Percentiles rank a stretch among this genome's conserved stretches.
These are phyloP conservation scores for Silene uniflora DNA, from an alignment of 148 eudicot genomes.

Conservation along the genomic window DNA sequence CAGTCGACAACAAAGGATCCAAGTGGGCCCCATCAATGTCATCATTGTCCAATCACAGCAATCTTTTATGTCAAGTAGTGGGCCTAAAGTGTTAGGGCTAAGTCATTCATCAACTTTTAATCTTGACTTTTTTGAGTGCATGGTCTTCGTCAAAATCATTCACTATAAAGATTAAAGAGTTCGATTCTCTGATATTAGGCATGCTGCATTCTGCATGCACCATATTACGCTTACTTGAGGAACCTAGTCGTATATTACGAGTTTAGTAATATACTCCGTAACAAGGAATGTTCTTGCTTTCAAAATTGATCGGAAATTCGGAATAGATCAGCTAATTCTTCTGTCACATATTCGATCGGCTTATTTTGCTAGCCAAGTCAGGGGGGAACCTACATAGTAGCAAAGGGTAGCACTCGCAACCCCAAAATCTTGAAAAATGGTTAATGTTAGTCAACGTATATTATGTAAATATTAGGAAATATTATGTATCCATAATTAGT, in stretches of 20 bases:
- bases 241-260: conserved; percentile 12
- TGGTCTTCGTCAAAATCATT: conserved; percentile 21
- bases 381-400: no score
- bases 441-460: no score
- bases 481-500: no score
- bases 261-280: background rate
- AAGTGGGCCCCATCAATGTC: conserved; percentile 1
- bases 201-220: background rate
- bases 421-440: no score
- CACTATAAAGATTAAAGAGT: conserved; percentile 11
- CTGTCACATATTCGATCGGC: no score
- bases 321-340: no score
- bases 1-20: background rate
- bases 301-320: no score
- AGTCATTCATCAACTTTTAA: conserved; percentile 3
- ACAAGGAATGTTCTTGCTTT: conserved; percentile 21
- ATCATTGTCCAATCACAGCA: conserved; percentile 12
- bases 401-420: no score
- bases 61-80: conserved; percentile 1
- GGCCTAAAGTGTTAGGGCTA: background rate
- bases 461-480: no score
- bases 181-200: conserved; percentile 14
- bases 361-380: no score
- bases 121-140: conserved; percentile 7
- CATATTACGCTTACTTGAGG: conserved; percentile 5